Base-by-base conservation (phyloP, 2,329 filamentous ascomycete species). In the Purpureocillium lavendulum region DNA sequence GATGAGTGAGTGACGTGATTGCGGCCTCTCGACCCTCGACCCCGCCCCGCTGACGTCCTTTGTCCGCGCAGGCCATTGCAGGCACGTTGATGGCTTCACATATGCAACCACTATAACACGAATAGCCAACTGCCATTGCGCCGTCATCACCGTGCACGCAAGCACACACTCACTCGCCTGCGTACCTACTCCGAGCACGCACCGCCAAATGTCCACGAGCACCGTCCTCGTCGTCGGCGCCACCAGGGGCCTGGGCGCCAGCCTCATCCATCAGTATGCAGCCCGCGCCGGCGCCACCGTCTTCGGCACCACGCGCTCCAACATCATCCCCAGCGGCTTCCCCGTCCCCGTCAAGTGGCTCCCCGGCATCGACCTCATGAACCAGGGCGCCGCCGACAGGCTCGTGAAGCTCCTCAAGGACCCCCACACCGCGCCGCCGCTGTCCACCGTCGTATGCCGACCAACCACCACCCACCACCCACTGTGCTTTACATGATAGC, bases 171-270 rank as follows among this genome's bases (percentile, higher is more conserved):
- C n/a, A n/a, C n/a, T n/a, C n/a, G n/a, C n/a, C n/a, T n/a, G n/a
- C n/a, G n/a, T n/a, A n/a, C n/a, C n/a, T n/a, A n/a, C n/a, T n/a
- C n/a, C n/a, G n/a, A n/a, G n/a, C 21, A 6, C 10, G 21, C 21
- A 26, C 10, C 21, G 21, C 21, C 21, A 26, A 14, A 26, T 36
- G 37, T 55, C 21, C 32, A 71, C 71, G 67, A 47, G 64, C 14
- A 69, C 65, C 29, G 62, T 82, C 28, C 69, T 86, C 3, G 68
- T 87, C 21, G 66, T 87, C 21, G 82, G 82, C 35, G 81, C 78
- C 3, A 85, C 80, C 2, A 70, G 82, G 32, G 82, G 82, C 39
- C 69, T 86, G 4, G 82, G 82, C 4, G 74, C 73, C 36, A 73
- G 75, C 14, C 65, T 86, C 21, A 67, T 68, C 24, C 73, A 74